Evolutionary conservation across 495 filamentous ascomycete genomes (phyloP).

Genomic region (Daldinia childiae): DNA sequence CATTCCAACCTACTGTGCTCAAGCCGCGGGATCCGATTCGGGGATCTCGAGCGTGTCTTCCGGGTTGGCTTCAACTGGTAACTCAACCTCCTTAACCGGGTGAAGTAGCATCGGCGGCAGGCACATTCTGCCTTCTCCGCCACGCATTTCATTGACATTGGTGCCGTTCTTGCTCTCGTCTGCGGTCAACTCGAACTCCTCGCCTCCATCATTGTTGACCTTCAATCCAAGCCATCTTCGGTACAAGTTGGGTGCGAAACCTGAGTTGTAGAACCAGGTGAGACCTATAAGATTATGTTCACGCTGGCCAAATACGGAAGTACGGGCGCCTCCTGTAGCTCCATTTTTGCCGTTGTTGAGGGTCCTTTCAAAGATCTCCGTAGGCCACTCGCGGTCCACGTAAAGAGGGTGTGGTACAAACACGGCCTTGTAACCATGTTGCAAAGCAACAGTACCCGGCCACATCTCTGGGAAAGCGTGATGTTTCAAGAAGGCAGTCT

Average conservation of each 20-base stretch:
- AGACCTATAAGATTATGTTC: constrained; percentile 91
- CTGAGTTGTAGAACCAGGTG: constrained; percentile 95
- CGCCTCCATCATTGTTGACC: constrained; percentile 86
- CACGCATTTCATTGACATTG: constrained; percentile 59
- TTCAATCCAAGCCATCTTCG: constrained; percentile 85
- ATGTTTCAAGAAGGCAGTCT: constrained; percentile 81
- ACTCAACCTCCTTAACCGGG: constrained; percentile 85
- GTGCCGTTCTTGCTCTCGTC: constrained; percentile 60
- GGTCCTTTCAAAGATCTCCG: constrained; percentile 76
- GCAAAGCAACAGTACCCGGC: constrained; percentile 84
- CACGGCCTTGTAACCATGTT: constrained; percentile 95
- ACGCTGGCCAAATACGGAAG: constrained; percentile 80
- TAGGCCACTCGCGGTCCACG: constrained; percentile 90
- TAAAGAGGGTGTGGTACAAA: constrained; percentile 92
- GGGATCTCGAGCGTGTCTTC: constrained; percentile 45
- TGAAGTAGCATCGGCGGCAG: constrained; percentile 91
- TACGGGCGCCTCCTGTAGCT: constrained; percentile 73
- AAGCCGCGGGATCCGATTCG: constrained; percentile 52
- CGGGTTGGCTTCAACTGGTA: constrained; percentile 70
- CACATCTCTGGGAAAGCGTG: constrained; percentile 98
- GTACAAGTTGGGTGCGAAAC: constrained; percentile 84
- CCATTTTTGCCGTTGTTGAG: constrained; percentile 89
- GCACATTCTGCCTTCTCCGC: constrained; percentile 87
- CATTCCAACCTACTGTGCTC: neutral
- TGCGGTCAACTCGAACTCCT: constrained; percentile 75